A percentile compares a stretch with the other conserved stretches of the same genome.
Conservation (phyloP, 495 filamentous ascomycete species). For the Copromyces sp. region DNA sequence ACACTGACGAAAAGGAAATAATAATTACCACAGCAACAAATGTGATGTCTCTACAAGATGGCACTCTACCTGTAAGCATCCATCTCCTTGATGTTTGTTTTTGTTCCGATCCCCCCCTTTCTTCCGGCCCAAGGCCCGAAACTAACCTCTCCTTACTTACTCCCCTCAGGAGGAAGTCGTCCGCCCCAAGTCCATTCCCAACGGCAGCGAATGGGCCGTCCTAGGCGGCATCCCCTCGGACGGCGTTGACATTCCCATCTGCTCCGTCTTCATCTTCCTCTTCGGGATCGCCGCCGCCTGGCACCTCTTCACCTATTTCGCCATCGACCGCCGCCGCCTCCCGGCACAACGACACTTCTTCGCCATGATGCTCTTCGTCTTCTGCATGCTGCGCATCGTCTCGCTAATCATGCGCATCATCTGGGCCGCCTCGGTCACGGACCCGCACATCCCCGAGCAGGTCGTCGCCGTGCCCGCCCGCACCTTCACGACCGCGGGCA, state of each 20-base stretch:
- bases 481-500: constrained; percentile 60
- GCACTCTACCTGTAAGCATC: neutral
- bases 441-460: neutral
- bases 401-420: constrained; percentile 52
- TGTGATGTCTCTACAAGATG: neutral
- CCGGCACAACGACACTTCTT: neutral
- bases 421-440: constrained; percentile 35
- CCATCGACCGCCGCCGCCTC: neutral
- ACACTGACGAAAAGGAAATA: neutral
- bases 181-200: neutral
- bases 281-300: constrained; percentile 44
- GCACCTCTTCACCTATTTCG: constrained; percentile 25
- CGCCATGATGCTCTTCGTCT: constrained; percentile 1
- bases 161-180: neutral
- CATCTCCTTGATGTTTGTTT: neutral
- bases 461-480: constrained; percentile 46
- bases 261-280: constrained; percentile 50
- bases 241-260: constrained; percentile 51
- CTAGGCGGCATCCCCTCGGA: constrained; percentile 3
- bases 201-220: neutral
- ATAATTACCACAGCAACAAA: neutral
- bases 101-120: neutral
- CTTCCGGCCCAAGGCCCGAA: neutral
- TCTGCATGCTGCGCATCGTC: constrained; percentile 38
- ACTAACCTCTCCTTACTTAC: neutral